phyloP scores from a whole-genome alignment of 306 rosid species.

The Lathyrus tuberosus region DNA sequence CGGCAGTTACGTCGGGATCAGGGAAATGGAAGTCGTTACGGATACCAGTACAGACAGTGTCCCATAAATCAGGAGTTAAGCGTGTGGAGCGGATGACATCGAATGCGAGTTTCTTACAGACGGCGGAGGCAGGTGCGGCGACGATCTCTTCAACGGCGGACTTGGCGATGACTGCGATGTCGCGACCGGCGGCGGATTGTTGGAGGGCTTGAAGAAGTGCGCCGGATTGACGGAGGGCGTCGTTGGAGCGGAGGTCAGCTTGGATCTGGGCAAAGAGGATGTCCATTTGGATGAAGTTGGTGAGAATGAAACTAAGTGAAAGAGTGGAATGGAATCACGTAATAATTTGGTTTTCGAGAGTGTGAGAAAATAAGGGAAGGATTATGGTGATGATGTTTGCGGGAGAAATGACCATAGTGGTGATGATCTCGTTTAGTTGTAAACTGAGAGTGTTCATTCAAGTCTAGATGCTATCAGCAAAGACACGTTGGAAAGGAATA shows the following conservation, averaged over 20 bases:
- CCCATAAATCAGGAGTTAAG: slow-evolving; percentile 96
- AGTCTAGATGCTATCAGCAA: too few species aligned
- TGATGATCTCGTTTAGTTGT: neutral
- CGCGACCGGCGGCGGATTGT: slow-evolving; percentile 97
- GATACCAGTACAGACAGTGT: slow-evolving; percentile 79
- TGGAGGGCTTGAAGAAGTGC: slow-evolving; percentile 98
- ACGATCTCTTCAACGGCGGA: slow-evolving; percentile 96
- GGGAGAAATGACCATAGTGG: neutral
- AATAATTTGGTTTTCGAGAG: neutral
- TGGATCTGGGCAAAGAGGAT: slow-evolving; percentile 99
- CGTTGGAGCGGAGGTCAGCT: slow-evolving; percentile 96
- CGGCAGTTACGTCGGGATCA: slow-evolving; percentile 95
- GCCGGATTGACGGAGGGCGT: slow-evolving; percentile 93
- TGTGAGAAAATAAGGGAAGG: too few species aligned
- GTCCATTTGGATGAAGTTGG: slow-evolving; percentile 55
- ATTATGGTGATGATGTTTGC: neutral
- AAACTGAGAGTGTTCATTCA: too few species aligned
- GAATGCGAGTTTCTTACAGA: slow-evolving; percentile 91
- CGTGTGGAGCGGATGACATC: slow-evolving; percentile 96
- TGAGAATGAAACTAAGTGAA: neutral
- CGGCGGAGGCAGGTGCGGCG: slow-evolving; percentile 95
- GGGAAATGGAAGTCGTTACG: slow-evolving; percentile 89
- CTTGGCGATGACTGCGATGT: slow-evolving; percentile 83
- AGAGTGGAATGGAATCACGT: neutral
- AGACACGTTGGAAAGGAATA: too few species aligned